Evolutionary conservation across 2,329 filamentous ascomycete species (phyloP), one percentile per base, ranked within the genome.

Genomic region (Aspergillus thermomutatus): DNA sequence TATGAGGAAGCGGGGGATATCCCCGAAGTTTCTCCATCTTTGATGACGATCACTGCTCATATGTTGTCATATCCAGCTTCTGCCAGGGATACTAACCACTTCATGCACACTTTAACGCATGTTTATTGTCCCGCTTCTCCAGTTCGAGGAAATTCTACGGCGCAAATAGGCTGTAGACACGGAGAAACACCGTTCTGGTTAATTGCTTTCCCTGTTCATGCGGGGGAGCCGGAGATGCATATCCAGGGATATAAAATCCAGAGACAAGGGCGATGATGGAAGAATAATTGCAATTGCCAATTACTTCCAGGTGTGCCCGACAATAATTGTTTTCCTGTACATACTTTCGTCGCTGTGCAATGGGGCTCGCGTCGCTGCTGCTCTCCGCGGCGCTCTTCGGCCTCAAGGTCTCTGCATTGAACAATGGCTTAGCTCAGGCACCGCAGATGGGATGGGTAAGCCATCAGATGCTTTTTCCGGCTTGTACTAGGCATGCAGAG

Each of bases 391-490:
- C 56, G 25, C 59, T 63, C 9, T 43, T 49, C 34, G 26, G 23
- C 37, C 26, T 49, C 17, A 19, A 48, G 45, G 65, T 60, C 6
- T 48, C 46, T 48, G 72, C 71, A 7, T 61, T 73, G 52, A 66
- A 77, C 53, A 77, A 77, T 74, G 75, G 75, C 7, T 65, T 77
- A 5, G 75, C 75, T 27, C 56, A 64, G 27, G 76, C 74, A 14
- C 75, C 75, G 21, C 75, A 75, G 58, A 74, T 78, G 71, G 75
- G 75, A 49, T 77, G 74, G 70, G 69, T 70, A 59, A 43, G 66
- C 66, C 57, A 50, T 28, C 57, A 49, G 40, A 46, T 1, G 11
- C 8, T 23, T 10, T 6, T 5, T 5, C 41, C 2, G 4, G 9
- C 21, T 14, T 45, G 2, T 8, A 23, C 21, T 5, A 37, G 31